Evolutionary conservation across 176 grass and related monocot genomes (phyloP), one percentile per base, ranked within the genome.

Genomic region (Ensete ventricosum): DNA sequence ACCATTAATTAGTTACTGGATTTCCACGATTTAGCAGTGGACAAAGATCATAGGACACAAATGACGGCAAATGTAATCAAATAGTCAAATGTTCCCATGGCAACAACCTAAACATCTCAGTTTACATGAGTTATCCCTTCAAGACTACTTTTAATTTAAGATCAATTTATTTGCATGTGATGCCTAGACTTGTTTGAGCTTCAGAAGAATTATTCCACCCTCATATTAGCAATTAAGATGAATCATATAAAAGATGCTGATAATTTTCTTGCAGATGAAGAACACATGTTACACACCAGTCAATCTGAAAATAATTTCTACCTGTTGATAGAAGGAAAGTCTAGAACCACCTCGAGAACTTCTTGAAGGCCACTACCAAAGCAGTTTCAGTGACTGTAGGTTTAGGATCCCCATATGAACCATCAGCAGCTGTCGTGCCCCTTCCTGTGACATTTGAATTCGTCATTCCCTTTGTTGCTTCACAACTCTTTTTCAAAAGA

Each of bases 401-500:
- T 55, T 88, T 92, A 1, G 78, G 57, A 75, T 82, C 77, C 43
- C 12, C 70, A 14, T 78, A 72, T 9, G 81, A 90, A 24, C 81
- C 69, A 21, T 62, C 77, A 77, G 88, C 50, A 73, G 83, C 81
- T 27, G 88, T 9, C 6, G 70, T 55, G 11, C 82, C 85, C 13
- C 70, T 76, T 75, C 85, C 77, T n/a, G 52, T 64, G 74, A 65
- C 55, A 2, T 81, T 77, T 50, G 87, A 64, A 48, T 4, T 67
- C 21, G 34, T 9, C n/a, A 54, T 53, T 43, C 88, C 84, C 83
- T 89, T 93, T 3, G 90, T 85, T 5, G 88, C 70, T 24, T 93
- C 19, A n/a, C 90, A 89, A 10, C 82, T 66, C 73, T 98, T 93
- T 79, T 91, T 98, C 83, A 98, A 65, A 78, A 98, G 53, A 67